Evolutionary conservation across 352 stramenopile species (phyloP), one percentile per base, ranked within the genome.

Genomic region (Phytophthora citrophthora): DNA sequence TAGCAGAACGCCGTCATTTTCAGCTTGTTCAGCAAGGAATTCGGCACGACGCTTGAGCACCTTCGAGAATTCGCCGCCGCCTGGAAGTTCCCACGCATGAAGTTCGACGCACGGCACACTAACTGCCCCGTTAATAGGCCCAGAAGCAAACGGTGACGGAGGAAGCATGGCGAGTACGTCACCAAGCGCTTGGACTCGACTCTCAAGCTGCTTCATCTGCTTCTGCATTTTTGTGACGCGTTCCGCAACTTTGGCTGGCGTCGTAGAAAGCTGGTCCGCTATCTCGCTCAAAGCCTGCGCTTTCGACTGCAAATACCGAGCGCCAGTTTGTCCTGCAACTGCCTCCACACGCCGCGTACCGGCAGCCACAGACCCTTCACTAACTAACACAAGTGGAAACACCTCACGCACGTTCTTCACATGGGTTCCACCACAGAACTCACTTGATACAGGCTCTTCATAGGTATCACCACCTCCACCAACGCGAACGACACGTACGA

Each of bases 341-440:
- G 77, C 77, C 66, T 94, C 83, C 31, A 95, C 82, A 27, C 86
- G 86, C 18, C 87, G 77, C 38, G 84, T 96, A 16, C 88, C 88
- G 2, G 83, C 87, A 20, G 88, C 83, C 10, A 96, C 85, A 2
- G 83, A 94, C 43, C 79, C 80, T 62, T 95, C 82, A 45, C 83
- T 91, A 12, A 93, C 54, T 40, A 96, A 64, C 18, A 80, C 84
- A 51, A 95, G 92, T 13, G 84, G 85, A 54, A 90, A 92, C 5
- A 94, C 49, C 9, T 73, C 67, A 12, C 52, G 55, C 6, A 75
- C 55, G 53, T 82, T 83, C 5, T 20, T 34, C 12, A 86, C 85
- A 64, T 96, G 85, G 8, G 86, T 93, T 18, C 86, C 88, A 16
- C 87, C 87, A 56, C 88, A 96, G 31, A 93, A 93, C 64, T 94